A percentile compares a stretch with the other conserved stretches of the same genome.
These are phyloP conservation scores for Saccharomycopsis fibuligera DNA, from an alignment of 805 yeast genomes.

Conservation along the genomic window DNA sequence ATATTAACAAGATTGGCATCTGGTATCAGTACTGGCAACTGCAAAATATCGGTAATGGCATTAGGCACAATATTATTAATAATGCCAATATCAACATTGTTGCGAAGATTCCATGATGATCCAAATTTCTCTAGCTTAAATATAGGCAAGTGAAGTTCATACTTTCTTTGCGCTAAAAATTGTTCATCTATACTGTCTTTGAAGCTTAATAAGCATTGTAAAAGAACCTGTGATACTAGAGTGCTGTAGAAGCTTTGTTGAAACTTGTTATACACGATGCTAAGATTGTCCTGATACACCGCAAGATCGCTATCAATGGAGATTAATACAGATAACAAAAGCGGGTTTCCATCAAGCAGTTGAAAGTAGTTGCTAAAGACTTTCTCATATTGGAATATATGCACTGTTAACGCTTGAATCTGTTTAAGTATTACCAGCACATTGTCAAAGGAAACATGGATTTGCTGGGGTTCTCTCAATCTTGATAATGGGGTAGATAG, in stretches of 20 bases:
- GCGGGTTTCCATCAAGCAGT: too few species aligned
- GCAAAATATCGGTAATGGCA: background rate
- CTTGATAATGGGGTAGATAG: too few species aligned
- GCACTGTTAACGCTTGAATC: too few species aligned
- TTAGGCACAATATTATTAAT: slow-evolving; percentile 16
- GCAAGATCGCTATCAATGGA: background rate
- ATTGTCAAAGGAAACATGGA: too few species aligned
- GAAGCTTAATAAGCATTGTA: slow-evolving; percentile 4
- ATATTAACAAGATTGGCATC: slow-evolving; percentile 1
- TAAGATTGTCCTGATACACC: background rate
- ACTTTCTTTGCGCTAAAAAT: background rate
- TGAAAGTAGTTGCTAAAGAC: too few species aligned
- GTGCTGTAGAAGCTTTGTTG: background rate
- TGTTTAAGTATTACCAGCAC: too few species aligned
- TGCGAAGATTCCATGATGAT: slow-evolving; percentile 10
- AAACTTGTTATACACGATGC: background rate
- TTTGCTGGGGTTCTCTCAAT: too few species aligned
- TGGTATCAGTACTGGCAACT: slow-evolving; percentile 1
- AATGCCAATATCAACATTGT: background rate
- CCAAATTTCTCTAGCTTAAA: slow-evolving; percentile 15
- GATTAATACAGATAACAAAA: background rate
- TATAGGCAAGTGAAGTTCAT: slow-evolving; percentile 7
- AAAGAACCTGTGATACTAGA: slow-evolving; percentile 6
- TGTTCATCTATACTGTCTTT: background rate
- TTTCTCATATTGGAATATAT: too few species aligned